Base-by-base conservation (phyloP, 495 filamentous ascomycete species). In the Alectoria sarmentosa region DNA sequence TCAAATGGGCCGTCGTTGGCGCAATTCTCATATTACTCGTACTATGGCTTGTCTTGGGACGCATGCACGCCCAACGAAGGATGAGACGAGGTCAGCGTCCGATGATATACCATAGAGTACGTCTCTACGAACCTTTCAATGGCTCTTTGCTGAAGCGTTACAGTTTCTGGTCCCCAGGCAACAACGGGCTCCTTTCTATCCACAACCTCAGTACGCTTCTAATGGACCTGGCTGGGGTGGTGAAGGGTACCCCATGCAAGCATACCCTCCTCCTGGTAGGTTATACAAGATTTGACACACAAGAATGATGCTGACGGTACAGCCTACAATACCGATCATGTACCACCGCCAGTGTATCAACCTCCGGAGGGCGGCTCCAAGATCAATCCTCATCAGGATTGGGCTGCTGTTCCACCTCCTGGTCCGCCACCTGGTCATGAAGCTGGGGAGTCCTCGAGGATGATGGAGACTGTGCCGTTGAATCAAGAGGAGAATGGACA, bases 1-100 rank as follows among this genome's bases (percentile, higher is more conserved):
- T 89, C 68, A 90, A 89, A 74, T 92, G 86, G 82, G 79, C 79
- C 37, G 72, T 91, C 52, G 83, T 91, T 71, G 80, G 75, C 57
- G 60, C 80, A 58, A 72, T 84, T 32, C 52, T 81, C 38, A 42
- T 86, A 46, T 70, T 86, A 63, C 66, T 81, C 67, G 70, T 84
- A 36, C 77, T 82, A 64, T 76, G 85, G 69, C 69, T 89, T 38
- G 71, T 85, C 41, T 84, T 85, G 67, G 82, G 83, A 66, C 79
- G 85, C 66, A 64, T 76, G 19, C 89, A 92, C 72, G 89, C 88
- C 46, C 80, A 84, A 75, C 75, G 76, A 54, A 81, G 90, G 55
- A 76, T 91, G 60, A 78, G 75, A 49, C 82, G 80, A 67, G 87
- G 88, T 21, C 71, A 82, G 49, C 74, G 78, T 15, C 87, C 88